Evolutionary conservation across 1,284 basidiomycete genomes (phyloP).

Genomic region (Ustilago trichophora): DNA sequence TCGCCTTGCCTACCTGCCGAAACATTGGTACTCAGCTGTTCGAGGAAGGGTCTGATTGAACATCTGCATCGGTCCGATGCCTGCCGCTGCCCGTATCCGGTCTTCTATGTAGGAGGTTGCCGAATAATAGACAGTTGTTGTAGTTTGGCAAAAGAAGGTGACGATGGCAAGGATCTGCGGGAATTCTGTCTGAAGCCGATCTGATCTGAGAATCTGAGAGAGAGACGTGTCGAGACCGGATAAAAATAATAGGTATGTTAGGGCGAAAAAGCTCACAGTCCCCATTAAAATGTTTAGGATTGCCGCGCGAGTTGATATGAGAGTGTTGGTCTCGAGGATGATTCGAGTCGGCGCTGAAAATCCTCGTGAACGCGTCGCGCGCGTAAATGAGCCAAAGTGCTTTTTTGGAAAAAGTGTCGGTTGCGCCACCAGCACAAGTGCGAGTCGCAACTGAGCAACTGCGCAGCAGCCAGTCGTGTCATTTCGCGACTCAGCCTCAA

Average conservation of each 20-base stretch:
- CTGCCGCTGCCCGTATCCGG: background rate
- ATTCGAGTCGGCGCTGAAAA: background rate
- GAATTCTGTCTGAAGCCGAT: too few relatives aligned
- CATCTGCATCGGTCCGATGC: constrained; percentile 2
- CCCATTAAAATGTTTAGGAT: background rate
- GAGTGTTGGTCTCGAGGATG: constrained; percentile 34
- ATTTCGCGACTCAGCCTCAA: constrained; percentile 34
- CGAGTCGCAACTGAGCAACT: constrained; percentile 14
- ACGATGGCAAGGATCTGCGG: too few relatives aligned
- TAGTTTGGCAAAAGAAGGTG: too few relatives aligned
- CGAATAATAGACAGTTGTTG: too few relatives aligned
- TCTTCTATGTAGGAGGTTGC: background rate
- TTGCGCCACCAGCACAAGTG: constrained; percentile 3
- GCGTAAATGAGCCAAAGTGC: constrained; percentile 46
- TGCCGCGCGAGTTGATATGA: constrained; percentile 31
- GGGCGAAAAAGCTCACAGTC: too few relatives aligned
- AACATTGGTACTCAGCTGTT: background rate
- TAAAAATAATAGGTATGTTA: too few relatives aligned
- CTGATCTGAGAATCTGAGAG: too few relatives aligned
- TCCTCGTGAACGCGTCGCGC: constrained; percentile 30
- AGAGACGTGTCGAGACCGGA: too few relatives aligned
- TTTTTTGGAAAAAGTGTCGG: too few relatives aligned
- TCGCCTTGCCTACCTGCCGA: background rate
- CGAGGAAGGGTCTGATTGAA: too few relatives aligned
- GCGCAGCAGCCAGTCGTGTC: background rate